Conservation (phyloP, 192 early-diverging fungal species). For the Diversispora epigaea region DNA sequence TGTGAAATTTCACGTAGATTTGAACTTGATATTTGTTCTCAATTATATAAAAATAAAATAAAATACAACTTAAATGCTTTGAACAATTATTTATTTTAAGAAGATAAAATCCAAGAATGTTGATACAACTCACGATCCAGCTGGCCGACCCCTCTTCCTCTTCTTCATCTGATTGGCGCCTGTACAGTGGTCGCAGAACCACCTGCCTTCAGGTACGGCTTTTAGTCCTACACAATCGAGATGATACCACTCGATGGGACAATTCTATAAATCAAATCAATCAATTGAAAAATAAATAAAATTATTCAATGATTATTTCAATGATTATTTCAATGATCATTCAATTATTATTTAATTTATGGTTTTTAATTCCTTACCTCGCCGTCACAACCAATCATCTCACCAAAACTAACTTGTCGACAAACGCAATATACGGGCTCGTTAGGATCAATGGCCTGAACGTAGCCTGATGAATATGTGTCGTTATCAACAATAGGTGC, state of each 20-base stretch:
- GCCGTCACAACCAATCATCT: conserved; percentile 33
- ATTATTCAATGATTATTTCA: background rate
- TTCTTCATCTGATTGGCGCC: conserved; percentile 5
- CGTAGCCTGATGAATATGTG: background rate
- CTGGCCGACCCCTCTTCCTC: conserved; percentile 28
- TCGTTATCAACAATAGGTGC: background rate
- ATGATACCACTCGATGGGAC: conserved; percentile 31
- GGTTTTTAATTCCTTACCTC: conserved; percentile 5
- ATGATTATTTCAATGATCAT: background rate
- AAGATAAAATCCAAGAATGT: too few species aligned
- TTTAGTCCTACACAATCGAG: conserved; percentile 19
- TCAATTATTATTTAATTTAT: background rate
- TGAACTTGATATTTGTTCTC: too few species aligned
- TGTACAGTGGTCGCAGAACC: conserved; percentile 27
- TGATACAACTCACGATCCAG: conserved; percentile 23
- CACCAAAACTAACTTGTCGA: conserved; percentile 30
- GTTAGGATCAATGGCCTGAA: conserved; percentile 10
- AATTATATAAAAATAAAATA: too few species aligned
- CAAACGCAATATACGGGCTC: conserved; percentile 30
- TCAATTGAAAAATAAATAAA: background rate
- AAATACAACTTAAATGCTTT: too few species aligned
- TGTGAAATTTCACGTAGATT: too few species aligned
- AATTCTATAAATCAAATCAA: conserved; percentile 8
- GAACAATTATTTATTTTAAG: too few species aligned
- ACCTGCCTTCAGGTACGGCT: conserved; percentile 28